phyloP scores from a whole-genome alignment of 345 rosid species.

The Nephelium lappaceum region DNA sequence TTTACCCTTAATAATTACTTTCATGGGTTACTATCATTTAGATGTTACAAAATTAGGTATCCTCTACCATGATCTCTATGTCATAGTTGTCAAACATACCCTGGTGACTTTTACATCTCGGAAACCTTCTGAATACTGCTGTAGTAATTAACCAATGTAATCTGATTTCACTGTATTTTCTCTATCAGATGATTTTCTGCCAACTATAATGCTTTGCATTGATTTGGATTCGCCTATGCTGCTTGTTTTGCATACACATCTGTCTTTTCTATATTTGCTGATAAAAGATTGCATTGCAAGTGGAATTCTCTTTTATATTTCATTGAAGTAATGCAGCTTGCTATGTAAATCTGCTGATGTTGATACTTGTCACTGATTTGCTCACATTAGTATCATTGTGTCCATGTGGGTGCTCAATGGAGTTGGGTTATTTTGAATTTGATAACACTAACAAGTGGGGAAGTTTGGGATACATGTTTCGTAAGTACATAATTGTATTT shows the following conservation, averaged over 20 bases:
- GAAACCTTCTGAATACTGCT: not conserved
- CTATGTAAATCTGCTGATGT: not conserved
- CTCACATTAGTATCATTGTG: not conserved
- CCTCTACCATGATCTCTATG: not conserved
- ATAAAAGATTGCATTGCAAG: not conserved
- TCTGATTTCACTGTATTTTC: not conserved
- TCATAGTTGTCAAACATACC: not conserved
- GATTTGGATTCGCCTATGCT: not conserved
- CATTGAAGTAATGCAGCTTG: not conserved
- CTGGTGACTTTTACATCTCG: not conserved
- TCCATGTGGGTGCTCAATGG: not conserved
- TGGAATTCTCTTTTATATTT: not conserved
- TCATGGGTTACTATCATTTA: not conserved
- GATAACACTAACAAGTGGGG: no score
- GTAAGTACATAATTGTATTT: not conserved
- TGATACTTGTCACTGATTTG: not conserved
- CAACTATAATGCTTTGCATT: not conserved
- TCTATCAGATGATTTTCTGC: not conserved
- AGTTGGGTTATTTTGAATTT: no score
- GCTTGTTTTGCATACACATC: not conserved
- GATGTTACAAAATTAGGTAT: not conserved
- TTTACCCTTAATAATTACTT: not conserved
- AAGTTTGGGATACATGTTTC: not conserved
- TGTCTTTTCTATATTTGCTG: not conserved
- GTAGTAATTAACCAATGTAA: not conserved